A percentile compares a stretch with the other conserved stretches of the same genome.
Evolutionary conservation across 495 filamentous ascomycete species (phyloP).

Genomic region (Chaetomium fimeti): DNA sequence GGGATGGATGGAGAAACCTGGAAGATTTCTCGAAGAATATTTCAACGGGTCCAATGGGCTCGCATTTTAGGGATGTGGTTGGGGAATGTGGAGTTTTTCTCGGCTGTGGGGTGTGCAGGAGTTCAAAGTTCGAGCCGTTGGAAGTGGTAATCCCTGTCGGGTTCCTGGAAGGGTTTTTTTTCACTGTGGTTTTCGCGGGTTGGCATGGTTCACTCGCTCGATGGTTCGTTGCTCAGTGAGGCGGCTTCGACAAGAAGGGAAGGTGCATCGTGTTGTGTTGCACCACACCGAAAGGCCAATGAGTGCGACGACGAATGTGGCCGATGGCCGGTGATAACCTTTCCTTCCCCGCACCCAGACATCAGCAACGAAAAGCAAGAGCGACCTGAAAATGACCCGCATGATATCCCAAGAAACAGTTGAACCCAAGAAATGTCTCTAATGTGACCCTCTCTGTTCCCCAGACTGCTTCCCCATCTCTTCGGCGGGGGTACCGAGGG

Average conservation of each 20-base stretch:
- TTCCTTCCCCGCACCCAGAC: not conserved
- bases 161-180: not conserved
- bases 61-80: not conserved
- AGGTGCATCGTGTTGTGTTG: not conserved
- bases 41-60: conserved; percentile 7
- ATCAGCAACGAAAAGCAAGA: not conserved
- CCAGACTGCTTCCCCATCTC: not conserved
- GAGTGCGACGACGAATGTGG: too few species aligned
- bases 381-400: not conserved
- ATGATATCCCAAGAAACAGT: not conserved
- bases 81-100: not conserved
- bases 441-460: not conserved
- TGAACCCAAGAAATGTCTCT: not conserved
- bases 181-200: too few species aligned
- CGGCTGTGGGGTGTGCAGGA: conserved; percentile 9
- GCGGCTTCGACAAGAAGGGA: conserved; percentile 9
- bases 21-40: not conserved
- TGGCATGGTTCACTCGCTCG: not conserved
- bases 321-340: not conserved
- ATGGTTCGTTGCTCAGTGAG: not conserved
- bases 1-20: not conserved
- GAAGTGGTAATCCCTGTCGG: conserved; percentile 11
- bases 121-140: not conserved
- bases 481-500: conserved; percentile 1
- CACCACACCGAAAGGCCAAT: not conserved